Evolutionary conservation across 73 alveolate genomes (phyloP), one percentile per base, ranked within the genome.

Genomic region (Symbiodinium pilosum): DNA sequence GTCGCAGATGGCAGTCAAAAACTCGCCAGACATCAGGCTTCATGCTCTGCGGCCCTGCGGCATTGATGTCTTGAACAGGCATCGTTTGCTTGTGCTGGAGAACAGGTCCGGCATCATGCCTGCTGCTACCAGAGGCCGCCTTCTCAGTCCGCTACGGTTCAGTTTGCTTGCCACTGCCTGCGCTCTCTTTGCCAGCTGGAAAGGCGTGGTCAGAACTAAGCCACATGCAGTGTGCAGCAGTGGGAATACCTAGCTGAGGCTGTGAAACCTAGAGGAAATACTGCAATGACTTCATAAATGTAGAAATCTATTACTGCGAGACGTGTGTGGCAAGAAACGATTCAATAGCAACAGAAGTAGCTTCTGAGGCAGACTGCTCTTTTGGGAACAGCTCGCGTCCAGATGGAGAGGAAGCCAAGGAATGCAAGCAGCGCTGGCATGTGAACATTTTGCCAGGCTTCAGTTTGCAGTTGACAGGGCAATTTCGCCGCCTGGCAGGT

Each of bases 321-420:
- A 5, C 71, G 32, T 12, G n/a, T 54, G 73, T 30, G 26, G 34
- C 73, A 54, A 24, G 73, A n/a, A 5, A 16, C 26, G 24, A 47
- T 47, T 47, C 73, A 4, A 5, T 24, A 54, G 12, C 73, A 54
- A n/a, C 32, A n/a, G 32, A n/a, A 16, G 20, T 26, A 24, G 30
- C 26, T 34, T 26, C 24, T n/a, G 40, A 91, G 97, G 97, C 97
- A 26, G 97, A 91, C 97, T 91, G 97, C 81, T 86, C 97, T 11
- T 83, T 56, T 14, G 52, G 81, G 36, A 91, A 83, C 89, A 91
- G 89, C 30, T 91, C n/a, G 81, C 71, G 97, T 83, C 97, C 97
- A 12, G 88, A 91, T 20, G 97, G 97, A 12, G 97, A 51, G 28
- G 97, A 91, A 30, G 83, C 97, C 16, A 40, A 69, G 36, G 83